Base-by-base conservation (phyloP, 1,284 basidiomycete genomes). In the Microbotryum violaceum region DNA sequence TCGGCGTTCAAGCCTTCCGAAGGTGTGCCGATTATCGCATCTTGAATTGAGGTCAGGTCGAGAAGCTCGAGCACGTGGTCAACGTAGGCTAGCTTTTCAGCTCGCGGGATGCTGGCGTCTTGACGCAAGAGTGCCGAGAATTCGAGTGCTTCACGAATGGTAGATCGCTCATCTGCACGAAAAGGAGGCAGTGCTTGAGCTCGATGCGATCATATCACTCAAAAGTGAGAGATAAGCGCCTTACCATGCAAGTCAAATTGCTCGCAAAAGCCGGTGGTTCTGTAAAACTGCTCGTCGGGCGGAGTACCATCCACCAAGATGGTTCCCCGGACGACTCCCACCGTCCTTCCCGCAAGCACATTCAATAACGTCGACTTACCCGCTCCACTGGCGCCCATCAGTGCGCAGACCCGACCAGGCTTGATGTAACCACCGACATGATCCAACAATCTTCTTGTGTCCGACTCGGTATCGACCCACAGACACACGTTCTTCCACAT, bases 61-160 rank as follows among this genome's bases (percentile, higher is more conserved):
- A 82, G 76, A 7, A 82, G 72, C 53, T 79, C 77, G 68, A 82
- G 77, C 46, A 81, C 78, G 27, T 77, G 75, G 59, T 82, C 78
- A 56, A 80, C 79, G 70, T 80, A 81, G 23, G 75, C 77, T 54
- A 80, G 74, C 72, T 80, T 80, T 46, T 81, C 79, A 53, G 74
- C 75, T 63, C 78, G 74, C 18, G 80, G 72, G 1, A 81, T 76
- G 29, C 74, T 62, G 61, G 77, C 75, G 5, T 80, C 78, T 71
- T 83, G 82, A 54, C 82, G 79, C 10, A 84, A 77, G 72, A 82
- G 79, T 6, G 82, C 82, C 2, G 80, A 82, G 75, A 82, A 82
- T 51, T 79, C 77, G 51, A 83, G 75, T 0, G 82, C 81, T 69
- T 83, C 82, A 54, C 82, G 79, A 23, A 83, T 80, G 33, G 81